Base-by-base conservation (phyloP, 768 basidiomycete species). In the Termitomyces sp. region DNA sequence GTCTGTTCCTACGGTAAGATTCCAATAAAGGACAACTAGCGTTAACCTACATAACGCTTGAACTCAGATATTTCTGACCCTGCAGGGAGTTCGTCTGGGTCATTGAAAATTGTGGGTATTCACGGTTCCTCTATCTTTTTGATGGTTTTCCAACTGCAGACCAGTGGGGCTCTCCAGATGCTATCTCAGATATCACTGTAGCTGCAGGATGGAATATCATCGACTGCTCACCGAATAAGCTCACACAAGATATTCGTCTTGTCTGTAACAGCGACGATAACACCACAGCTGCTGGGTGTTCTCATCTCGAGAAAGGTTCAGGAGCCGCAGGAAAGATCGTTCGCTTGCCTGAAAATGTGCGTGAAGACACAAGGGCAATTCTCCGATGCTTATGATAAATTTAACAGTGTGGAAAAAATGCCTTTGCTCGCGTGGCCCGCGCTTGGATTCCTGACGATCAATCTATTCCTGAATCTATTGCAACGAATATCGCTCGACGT, bases 191-290 rank as follows among this genome's bases (percentile, higher is more conserved):
- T 57, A 74, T 79, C 41, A 78, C 79, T 2, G 59, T 72, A 16
- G 79, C 80, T 5, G 82, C 77, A 26, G 83, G 82, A 28, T 84
- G 82, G 82, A 71, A 74, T 32, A 81, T 83, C 44, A 63, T 82
- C n/a, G 74, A 71, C 40, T 84, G 83, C 64, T 69, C 74, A 35
- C 67, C 77, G 3, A 71, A 76, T 57, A 61, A 68, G 0, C 59
- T 74, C 14, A 64, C 72, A 32, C 81, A 82, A 61, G 77, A 80
- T 48, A 76, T 82, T 51, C 77, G 80, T 9, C 72, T 82, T n/a
- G 79, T 82, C 3, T 84, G 82, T 69, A 66, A 67, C 23, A 59
- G 56, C 43, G 58, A 66, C n/a, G 69, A 71, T n/a, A 68, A 71
- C 47, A 58, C 67, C 35, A 61, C 61, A 40, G 66, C 69, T 14